phyloP scores from a whole-genome alignment of 345 rosid species.

The Populus ilicifolia region DNA sequence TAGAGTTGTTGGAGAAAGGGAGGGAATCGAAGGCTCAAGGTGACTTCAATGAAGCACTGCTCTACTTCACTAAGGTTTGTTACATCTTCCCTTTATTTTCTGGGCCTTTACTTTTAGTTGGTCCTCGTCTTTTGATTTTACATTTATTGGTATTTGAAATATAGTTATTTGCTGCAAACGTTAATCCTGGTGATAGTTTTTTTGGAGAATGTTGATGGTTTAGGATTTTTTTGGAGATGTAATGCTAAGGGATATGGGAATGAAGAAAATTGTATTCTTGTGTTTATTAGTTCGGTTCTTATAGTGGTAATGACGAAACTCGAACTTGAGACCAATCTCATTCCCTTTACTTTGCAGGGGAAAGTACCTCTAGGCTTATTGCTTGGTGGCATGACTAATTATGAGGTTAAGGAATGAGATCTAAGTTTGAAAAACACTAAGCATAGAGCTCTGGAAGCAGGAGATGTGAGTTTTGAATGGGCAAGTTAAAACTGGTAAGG shows the following conservation, averaged over 20 bases:
- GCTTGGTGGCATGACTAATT: not conserved
- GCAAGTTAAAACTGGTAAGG: not conserved
- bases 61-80: constrained; percentile 48
- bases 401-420: not conserved
- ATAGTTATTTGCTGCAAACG: no score
- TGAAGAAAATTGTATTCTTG: not conserved
- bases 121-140: not conserved
- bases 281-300: not conserved
- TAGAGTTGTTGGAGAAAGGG: constrained; percentile 44
- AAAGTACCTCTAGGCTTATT: not conserved
- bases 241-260: not conserved
- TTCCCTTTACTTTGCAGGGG: not conserved
- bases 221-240: not conserved
- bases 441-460: not conserved
- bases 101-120: not conserved
- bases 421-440: not conserved
- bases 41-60: constrained; percentile 45
- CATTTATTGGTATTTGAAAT: not conserved
- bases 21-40: constrained; percentile 52
- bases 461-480: not conserved
- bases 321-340: not conserved
- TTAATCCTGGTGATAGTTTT: no score
- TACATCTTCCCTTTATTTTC: not conserved
- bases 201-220: no score
- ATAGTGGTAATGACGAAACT: not conserved